These are phyloP conservation scores for Trichoderma sp. DNA, from an alignment of 2,329 filamentous ascomycete genomes.

Conservation along the genomic window DNA sequence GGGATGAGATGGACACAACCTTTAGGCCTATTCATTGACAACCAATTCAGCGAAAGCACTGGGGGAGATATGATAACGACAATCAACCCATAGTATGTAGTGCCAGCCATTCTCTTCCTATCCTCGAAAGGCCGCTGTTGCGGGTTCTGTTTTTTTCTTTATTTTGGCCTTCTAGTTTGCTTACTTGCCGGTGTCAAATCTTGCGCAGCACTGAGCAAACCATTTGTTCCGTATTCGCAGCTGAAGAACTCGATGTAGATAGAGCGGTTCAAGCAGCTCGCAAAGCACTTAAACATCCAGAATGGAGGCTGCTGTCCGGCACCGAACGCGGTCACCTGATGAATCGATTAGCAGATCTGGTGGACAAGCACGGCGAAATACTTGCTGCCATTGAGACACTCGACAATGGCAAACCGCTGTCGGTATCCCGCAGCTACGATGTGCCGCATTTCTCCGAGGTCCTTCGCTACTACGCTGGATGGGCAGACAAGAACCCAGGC, in stretches of 20 bases:
- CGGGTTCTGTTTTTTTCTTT: conserved; percentile 42
- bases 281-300: conserved; percentile 62
- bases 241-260: conserved; percentile 64
- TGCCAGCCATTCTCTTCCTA: conserved; percentile 38
- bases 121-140: conserved; percentile 62
- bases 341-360: conserved; percentile 65
- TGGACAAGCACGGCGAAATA: conserved; percentile 58
- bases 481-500: conserved; percentile 75
- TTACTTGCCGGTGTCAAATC: neutral
- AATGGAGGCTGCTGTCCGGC: conserved; percentile 66
- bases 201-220: conserved; percentile 53
- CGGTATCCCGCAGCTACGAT: conserved; percentile 62
- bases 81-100: conserved; percentile 64
- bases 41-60: conserved; percentile 70
- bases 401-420: conserved; percentile 78
- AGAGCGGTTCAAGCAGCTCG: conserved; percentile 66
- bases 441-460: conserved; percentile 48
- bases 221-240: conserved; percentile 69
- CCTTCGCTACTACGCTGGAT: conserved; percentile 74
- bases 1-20: conserved; percentile 70
- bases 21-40: conserved; percentile 78
- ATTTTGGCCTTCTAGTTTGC: conserved; percentile 16
- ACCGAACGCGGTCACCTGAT: conserved; percentile 67
- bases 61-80: conserved; percentile 61
- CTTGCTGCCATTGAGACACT: conserved; percentile 62